Base-by-base conservation (phyloP, 169 alveolate species). In the Plasmodium vivax region DNA sequence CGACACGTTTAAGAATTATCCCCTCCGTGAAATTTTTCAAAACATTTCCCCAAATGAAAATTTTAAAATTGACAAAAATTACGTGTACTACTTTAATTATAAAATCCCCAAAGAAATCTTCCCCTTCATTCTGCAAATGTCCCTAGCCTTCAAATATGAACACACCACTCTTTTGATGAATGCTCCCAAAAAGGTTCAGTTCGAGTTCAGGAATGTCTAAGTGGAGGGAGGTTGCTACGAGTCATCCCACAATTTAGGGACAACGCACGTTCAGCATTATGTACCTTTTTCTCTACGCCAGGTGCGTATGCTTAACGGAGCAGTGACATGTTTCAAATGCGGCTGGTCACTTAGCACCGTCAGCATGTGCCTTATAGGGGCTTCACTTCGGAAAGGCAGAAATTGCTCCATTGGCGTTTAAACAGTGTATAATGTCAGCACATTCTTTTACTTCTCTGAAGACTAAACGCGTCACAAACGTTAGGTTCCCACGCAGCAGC, bases 131-230 rank as follows among this genome's bases (percentile, higher is more conserved):
- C 90, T 90, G 27, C 94, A 90, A 16, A 41, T 90, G 45, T 90
- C 94, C 12, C 19, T 90, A 79, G 94, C 94, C 83, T 90, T 58
- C 62, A 90, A 90, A 74, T 90, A 90, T 81, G 94, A 90, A 62
- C 90, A 90, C 83, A 90, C 90, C 30, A 80, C 87, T 43, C 58
- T 90, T 80, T 23, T 90, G 74, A 58, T 90, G 41, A 90, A 90
- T 45, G 94, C 94, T 0, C 94, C 94, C 74, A 90, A 90, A 80
- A 90, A 90, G 34, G 23, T 90, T 23, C 84, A 80, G 74, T 90
- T 90, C 74, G 83, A 80, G 56, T 90, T 80, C 82, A 54, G 94
- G 23, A 90, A 90, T 43, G 91, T 80, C 19, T 90, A 71, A 79
- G 34, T 72, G 51, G 14, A 84, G 7, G 19, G 23, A 84, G 7